These are phyloP conservation scores for Penicillium sp. DNA, from an alignment of 2,329 filamentous ascomycete species.

Conservation along the genomic window DNA sequence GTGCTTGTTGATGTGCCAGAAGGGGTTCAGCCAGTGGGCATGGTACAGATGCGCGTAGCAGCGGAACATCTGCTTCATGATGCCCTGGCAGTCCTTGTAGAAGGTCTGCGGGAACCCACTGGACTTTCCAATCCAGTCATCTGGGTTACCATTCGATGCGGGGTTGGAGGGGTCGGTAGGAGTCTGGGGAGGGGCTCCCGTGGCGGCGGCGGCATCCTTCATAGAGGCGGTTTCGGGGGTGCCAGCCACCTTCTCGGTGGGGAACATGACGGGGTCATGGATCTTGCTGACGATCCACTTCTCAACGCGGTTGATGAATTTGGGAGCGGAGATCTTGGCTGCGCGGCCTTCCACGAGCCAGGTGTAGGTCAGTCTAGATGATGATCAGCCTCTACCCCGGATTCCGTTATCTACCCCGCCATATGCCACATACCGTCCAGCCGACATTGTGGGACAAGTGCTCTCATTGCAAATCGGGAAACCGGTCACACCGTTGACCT, in stretches of 20 bases:
- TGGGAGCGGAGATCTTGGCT: constrained; percentile 83
- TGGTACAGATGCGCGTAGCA: constrained; percentile 98
- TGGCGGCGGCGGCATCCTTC: constrained; percentile 48
- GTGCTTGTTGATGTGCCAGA: constrained; percentile 69
- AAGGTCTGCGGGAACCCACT: constrained; percentile 91
- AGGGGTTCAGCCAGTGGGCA: constrained; percentile 81
- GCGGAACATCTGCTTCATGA: constrained; percentile 97
- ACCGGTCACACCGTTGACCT: constrained; percentile 70
- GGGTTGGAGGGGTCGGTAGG: constrained; percentile 41
- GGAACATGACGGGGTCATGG: constrained; percentile 82
- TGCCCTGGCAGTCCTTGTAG: constrained; percentile 81
- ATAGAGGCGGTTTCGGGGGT: constrained; percentile 52
- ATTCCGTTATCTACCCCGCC: constrained; percentile 9
- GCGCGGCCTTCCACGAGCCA: constrained; percentile 88
- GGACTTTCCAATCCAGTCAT: constrained; percentile 81
- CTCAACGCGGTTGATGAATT: constrained; percentile 94
- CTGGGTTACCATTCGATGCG: constrained; percentile 56
- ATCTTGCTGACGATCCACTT: constrained; percentile 97
- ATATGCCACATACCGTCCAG: constrained; percentile 67
- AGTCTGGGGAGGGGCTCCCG: constrained; percentile 10
- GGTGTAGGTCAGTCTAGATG: constrained; percentile 77
- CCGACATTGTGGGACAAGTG: constrained; percentile 87
- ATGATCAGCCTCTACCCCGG: constrained; percentile 15
- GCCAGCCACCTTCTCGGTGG: constrained; percentile 69
- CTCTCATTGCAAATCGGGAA: constrained; percentile 75